Percentiles rank a stretch among this genome's conserved stretches.
phyloP scores from a whole-genome alignment of 495 filamentous ascomycete genomes.

The Podospora appendiculata region DNA sequence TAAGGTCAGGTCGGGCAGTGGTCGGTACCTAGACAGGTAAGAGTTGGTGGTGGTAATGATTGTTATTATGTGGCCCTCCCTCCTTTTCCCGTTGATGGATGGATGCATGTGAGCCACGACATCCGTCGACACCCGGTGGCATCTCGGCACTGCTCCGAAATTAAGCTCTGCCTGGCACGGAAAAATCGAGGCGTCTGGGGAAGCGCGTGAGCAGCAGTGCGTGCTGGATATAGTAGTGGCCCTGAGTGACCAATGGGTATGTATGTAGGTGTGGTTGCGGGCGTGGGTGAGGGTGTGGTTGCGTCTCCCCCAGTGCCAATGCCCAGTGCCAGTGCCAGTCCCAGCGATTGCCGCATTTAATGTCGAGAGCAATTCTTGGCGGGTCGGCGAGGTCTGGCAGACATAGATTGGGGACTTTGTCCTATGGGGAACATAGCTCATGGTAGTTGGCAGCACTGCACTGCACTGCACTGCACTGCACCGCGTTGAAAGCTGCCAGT shows the following conservation, averaged over 20 bases:
- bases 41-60: too few relatives aligned
- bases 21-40: too few relatives aligned
- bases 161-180: background rate
- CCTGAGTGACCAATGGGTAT: too few relatives aligned
- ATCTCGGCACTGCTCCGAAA: slow-evolving; percentile 10
- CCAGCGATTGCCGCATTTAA: background rate
- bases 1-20: too few relatives aligned
- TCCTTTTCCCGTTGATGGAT: background rate
- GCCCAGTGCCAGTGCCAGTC: background rate
- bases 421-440: slow-evolving; percentile 4
- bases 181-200: slow-evolving; percentile 1
- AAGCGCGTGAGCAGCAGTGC: background rate
- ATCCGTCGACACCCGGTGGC: slow-evolving; percentile 5
- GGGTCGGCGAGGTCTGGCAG: slow-evolving; percentile 5
- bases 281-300: too few relatives aligned
- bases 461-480: too few relatives aligned
- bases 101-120: too few relatives aligned
- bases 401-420: background rate
- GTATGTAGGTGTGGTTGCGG: background rate
- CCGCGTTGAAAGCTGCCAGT: too few relatives aligned
- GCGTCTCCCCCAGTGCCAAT: background rate
- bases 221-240: background rate
- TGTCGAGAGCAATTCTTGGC: slow-evolving; percentile 3
- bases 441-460: too few relatives aligned
- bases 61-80: background rate